Evolutionary conservation across 441 rosid species (phyloP), one percentile per base, ranked within the genome.

Genomic region (Populus hybrid): DNA sequence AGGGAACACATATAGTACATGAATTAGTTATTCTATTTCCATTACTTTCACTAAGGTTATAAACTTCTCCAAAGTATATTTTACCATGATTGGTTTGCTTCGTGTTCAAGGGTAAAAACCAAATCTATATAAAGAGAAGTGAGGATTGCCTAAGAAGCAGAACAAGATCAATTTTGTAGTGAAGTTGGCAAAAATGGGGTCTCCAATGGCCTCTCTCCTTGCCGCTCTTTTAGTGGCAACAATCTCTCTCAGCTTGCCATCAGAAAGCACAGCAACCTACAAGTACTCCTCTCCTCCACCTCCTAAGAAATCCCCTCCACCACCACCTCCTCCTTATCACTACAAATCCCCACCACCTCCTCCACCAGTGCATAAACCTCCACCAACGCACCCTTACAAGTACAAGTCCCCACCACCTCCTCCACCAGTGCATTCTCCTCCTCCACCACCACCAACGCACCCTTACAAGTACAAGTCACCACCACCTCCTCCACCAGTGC

Each of bases 141-240:
- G 68, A 33, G 67, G 36, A 9, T 35, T 35, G 59, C 5, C 20
- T 31, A 33, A 63, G 38, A 56, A 69, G 74, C 78, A 76, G 23
- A 45, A 53, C 67, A 12, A 45, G n/a, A 64, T 23, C 38, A 1
- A 1, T 12, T 14, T 8, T 26, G 6, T 3, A 14, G 36, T 24
- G 12, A 42, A 59, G 73, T 59, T 73, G 1, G 35, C 23, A 59
- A 61, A 29, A 31, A 77, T 77, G 70, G 69, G 74, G 31, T 70
- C 70, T 35, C 24, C 79, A 68, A 81, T 74, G 84, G 83, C 81
- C 78, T 87, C 81, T 72, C 64, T 84, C 40, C 65, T 82, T 33
- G 78, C 85, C 82, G 69, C 86, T 72, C 79, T 88, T 35, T 63
- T 87, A 50, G 74, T 84, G 77, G 76, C 81, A 16, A 68, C 82